Evolutionary conservation across 192 early-diverging fungal genomes (phyloP), one percentile per base, ranked within the genome.

Genomic region (Backusella tuberculispora): DNA sequence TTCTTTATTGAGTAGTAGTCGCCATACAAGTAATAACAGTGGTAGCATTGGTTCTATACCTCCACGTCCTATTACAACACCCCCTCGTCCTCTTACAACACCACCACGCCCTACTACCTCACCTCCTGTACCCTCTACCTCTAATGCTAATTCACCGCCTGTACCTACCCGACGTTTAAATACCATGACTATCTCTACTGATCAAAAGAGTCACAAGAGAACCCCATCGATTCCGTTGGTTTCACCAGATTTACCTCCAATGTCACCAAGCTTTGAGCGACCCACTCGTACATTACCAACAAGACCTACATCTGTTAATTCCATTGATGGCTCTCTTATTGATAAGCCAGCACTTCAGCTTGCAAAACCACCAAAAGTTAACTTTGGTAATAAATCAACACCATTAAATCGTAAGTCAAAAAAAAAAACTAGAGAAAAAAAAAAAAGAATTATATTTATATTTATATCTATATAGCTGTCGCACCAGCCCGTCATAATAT

Each of bases 181-280:
- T 46, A 63, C 63, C 9, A 37, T 50, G 34, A 24, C 64, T 38
- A 38, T 47, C 24, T 41, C 74, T 34, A 56, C 24, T 37, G 69
- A 68, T 37, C 43, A 53, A 71, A 29, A 50, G 12, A 45, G 40
- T 24, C 68, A 74, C 42, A 71, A 48, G 44, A 38, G 73, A 34
- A 68, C 72, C 8, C 69, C 72, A n/a, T 78, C 80, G 5, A 42
- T 78, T n/a, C 66, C 69, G 1, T 65, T 82, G 48, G 26, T 68
- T 19, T 75, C 81, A 17, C 76, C 81, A 10, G 81, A 82, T 47
- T 74, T 82, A 45, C 81, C 81, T 40, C 81, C 76, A 19, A 50
- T 72, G 29, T 66, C 71, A 17, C 79, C 74, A 13, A 42, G 63
- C 53, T 24, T 74, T 45, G 66, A 44, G 21, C 53, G 71, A n/a